Conservation (phyloP, 2,329 filamentous ascomycete genomes). For the Alternaria burnsii region DNA sequence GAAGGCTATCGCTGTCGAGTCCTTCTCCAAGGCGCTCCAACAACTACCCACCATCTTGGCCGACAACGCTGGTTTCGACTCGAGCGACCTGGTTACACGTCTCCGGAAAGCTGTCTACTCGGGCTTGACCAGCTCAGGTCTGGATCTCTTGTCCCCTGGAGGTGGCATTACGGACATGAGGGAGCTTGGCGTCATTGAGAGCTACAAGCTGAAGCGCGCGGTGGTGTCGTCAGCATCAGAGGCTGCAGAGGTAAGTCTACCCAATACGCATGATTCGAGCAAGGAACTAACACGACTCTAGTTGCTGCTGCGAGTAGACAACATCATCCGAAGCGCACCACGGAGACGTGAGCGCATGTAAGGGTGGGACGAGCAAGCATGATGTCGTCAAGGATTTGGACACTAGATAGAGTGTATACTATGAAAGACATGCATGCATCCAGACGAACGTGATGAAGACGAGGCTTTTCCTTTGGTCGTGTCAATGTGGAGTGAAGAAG, state of each 20-base stretch:
- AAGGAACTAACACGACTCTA: constrained; percentile 53
- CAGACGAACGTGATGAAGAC: constrained; percentile 14
- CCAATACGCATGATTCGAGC: constrained; percentile 4
- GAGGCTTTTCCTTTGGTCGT: neutral
- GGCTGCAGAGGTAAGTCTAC: constrained; percentile 82
- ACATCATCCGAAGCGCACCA: constrained; percentile 95
- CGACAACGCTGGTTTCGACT: constrained; percentile 96
- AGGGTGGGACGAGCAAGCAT: constrained; percentile 30
- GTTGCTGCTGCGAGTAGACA: constrained; percentile 92
- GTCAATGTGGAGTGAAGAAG: neutral
- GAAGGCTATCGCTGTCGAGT: constrained; percentile 90
- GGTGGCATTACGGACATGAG: constrained; percentile 96
- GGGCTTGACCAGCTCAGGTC: constrained; percentile 88
- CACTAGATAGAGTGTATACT: constrained; percentile 41
- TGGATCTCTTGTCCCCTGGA: constrained; percentile 88
- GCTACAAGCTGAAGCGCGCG: constrained; percentile 98
- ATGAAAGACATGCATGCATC: constrained; percentile 39
- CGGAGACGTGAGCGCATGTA: constrained; percentile 80
- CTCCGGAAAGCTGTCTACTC: constrained; percentile 95
- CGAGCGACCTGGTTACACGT: constrained; percentile 89
- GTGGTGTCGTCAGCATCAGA: constrained; percentile 96
- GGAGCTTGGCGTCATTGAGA: constrained; percentile 93
- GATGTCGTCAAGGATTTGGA: constrained; percentile 25
- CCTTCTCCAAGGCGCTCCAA: constrained; percentile 86
- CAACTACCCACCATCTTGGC: constrained; percentile 96